Base-by-base conservation (phyloP, 768 basidiomycete genomes). In the Pilatotrama ljubarskyi region DNA sequence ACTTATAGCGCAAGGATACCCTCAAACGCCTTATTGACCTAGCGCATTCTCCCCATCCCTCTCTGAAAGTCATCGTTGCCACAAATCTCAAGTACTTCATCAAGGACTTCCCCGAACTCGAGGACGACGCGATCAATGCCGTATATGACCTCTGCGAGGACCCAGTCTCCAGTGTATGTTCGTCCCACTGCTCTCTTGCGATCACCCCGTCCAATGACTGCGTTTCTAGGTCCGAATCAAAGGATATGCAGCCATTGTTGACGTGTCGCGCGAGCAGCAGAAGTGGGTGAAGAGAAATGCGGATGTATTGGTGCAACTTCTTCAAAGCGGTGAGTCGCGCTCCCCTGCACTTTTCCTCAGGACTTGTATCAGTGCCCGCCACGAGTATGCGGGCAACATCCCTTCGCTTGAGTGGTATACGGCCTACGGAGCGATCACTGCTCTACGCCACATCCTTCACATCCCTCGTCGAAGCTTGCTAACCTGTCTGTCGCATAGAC, bases 141-240 rank as follows among this genome's bases (percentile, higher is more conserved):
- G 80, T 90, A 13, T 90, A 90, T 66, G 88, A 90, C 73, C 74
- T 90, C 0, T 90, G 88, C 68, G 88, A 90, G 70, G 88, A 90
- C 74, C 81, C 81, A 48, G 79, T 80, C 38, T 64, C 79, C 13
- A 74, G 75, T 63, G 87, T 87, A 64, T 42, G 77, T 59, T 26
- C 26, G n/a, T 15, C 9, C 37, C 22, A 49, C 59, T 51, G 58
- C 57, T 3, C 0, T 2, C 0, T 5, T 13, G 22, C 2, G 5
- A 7, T 14, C 36, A 7, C 6, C n/a, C 18, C 35, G 29, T 37
- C 9, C 11, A 22, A 54, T 58, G 15, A 18, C 15, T 50, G 24
- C 15, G 26, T 42, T 41, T 58, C 9, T 59, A 89, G 87, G 86
- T 90, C 14, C 82, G 89, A n/a, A 80, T 84, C 52, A 82, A 83